Percentiles rank a stretch among this genome's conserved stretches.
Evolutionary conservation across 805 yeast species (phyloP).

Genomic region (Saturnispora mendoncae): DNA sequence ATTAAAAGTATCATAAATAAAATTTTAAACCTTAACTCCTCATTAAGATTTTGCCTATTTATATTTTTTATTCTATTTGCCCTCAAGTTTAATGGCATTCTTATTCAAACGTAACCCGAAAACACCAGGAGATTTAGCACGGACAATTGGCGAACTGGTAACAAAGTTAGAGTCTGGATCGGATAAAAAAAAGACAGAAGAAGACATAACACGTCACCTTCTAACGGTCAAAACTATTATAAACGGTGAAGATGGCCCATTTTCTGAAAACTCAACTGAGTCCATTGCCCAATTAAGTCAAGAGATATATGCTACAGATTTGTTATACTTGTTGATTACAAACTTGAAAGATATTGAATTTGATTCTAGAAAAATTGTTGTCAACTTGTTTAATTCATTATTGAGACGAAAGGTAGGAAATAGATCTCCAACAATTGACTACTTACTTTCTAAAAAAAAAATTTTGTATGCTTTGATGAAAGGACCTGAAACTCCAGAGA

Average conservation of each 20-base stretch:
- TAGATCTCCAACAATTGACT: slow-evolving; percentile 82
- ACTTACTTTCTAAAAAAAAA: slow-evolving; percentile 58
- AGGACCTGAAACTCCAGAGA: slow-evolving; percentile 68
- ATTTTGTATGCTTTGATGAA: slow-evolving; percentile 52
- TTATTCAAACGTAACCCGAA: slow-evolving; percentile 86
- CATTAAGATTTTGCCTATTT: too few relatives aligned
- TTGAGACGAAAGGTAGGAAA: slow-evolving; percentile 70
- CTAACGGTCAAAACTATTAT: slow-evolving; percentile 56
- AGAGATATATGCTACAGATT: slow-evolving; percentile 67
- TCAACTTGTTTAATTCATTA: slow-evolving; percentile 61
- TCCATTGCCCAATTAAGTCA: slow-evolving; percentile 67
- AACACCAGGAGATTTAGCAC: slow-evolving; percentile 76
- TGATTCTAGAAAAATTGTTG: slow-evolving; percentile 82
- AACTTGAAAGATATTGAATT: slow-evolving; percentile 68
- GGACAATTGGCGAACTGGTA: slow-evolving; percentile 66
- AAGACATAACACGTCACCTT: slow-evolving; percentile 61
- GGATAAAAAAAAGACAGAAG: slow-evolving; percentile 46
- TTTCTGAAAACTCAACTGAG: slow-evolving; percentile 46
- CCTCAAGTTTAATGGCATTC: slow-evolving; percentile 56
- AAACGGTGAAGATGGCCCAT: slow-evolving; percentile 33
- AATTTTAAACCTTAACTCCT: too few relatives aligned
- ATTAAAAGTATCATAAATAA: too few relatives aligned
- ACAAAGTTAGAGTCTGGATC: slow-evolving; percentile 43
- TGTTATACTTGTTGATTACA: slow-evolving; percentile 50
- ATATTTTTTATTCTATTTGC: slow-evolving; percentile 3